Evolutionary conservation across 805 yeast genomes (phyloP), one percentile per base, ranked within the genome.

Genomic region (Saccharomycopsis capsularis): DNA sequence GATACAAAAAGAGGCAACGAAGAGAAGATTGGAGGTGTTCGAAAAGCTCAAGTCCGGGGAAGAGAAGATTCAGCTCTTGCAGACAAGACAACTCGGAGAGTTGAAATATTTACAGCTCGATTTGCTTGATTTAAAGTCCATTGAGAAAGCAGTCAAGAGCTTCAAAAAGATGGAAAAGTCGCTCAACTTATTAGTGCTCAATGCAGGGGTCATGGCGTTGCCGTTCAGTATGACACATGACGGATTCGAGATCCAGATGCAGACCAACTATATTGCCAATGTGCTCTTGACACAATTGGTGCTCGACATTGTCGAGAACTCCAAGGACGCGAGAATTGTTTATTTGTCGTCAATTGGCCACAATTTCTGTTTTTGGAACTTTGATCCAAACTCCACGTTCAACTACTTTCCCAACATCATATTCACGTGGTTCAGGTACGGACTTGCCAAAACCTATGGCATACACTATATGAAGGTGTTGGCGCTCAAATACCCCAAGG

Each of bases 171-270:
- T 61, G 44, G 84, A 78, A 55, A 61, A 63, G 30, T 16, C 66
- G 18, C 61, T 87, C 27, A 80, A 85, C 61, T 63, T 86, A 21
- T 68, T 87, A 30, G 72, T 87, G 40, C 78, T 85, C 57, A 87
- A 86, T 62, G 90, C 95, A 1, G 93, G 95, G 2, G 78, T 82
- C 3, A 81, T 84, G 79, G 89, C 84, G 15, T 68, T 81, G n/a
- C 91, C 95, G 0, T 79, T 68, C 61, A 68, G 74, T 19, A 56
- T 70, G 29, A 84, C 95, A 0, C 71, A 68, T 32, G 88, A 83
- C 57, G 79, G 78, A 3, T 85, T 84, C 61, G 96, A 88, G 62
- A 71, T 84, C 15, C 95, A 86, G 59, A 66, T 85, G 51, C 95
- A 85, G 59, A 81, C 89, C 1, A 85, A 85, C 60, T 87, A 81